Conservation (phyloP, 768 basidiomycete genomes). For the Chalciporus sphaerocephalus region DNA sequence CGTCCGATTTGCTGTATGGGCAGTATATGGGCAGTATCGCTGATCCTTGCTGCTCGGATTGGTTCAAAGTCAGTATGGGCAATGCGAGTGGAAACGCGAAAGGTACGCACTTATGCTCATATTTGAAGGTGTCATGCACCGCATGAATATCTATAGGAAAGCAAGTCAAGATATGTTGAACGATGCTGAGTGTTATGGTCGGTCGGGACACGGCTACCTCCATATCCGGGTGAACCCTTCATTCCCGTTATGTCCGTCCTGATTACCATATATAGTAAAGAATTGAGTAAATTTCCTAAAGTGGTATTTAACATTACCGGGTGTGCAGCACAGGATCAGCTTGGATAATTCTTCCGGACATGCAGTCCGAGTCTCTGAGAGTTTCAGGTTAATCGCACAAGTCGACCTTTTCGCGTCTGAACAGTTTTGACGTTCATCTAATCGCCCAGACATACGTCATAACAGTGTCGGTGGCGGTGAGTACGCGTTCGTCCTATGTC, state of each 20-base stretch:
- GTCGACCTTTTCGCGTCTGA: constrained; percentile 8
- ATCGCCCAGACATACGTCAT: constrained; percentile 24
- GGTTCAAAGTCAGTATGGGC: constrained; percentile 8
- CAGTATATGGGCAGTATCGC: not conserved
- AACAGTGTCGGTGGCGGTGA: constrained; percentile 30
- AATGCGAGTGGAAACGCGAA: constrained; percentile 13
- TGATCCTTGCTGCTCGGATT: not conserved
- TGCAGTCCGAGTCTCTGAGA: no score
- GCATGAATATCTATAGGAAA: constrained; percentile 13
- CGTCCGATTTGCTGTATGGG: not conserved
- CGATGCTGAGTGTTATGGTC: constrained; percentile 2
- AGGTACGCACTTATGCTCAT: constrained; percentile 15
- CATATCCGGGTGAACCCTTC: constrained; percentile 12
- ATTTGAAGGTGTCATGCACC: constrained; percentile 19
- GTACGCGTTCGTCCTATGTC: constrained; percentile 17
- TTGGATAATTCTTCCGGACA: constrained; percentile 15
- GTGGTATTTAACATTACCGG: constrained; percentile 1
- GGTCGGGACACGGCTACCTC: constrained; percentile 21
- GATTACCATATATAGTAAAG: constrained; percentile 2
- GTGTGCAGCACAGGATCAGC: constrained; percentile 28
- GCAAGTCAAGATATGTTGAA: constrained; percentile 7
- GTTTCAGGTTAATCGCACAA: constrained; percentile 3
- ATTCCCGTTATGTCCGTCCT: constrained; percentile 2
- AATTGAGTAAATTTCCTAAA: constrained; percentile 1
- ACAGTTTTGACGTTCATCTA: not conserved